These are phyloP conservation scores for Vaccinium vitisidaea DNA, from an alignment of 148 eudicot genomes.

Conservation along the genomic window DNA sequence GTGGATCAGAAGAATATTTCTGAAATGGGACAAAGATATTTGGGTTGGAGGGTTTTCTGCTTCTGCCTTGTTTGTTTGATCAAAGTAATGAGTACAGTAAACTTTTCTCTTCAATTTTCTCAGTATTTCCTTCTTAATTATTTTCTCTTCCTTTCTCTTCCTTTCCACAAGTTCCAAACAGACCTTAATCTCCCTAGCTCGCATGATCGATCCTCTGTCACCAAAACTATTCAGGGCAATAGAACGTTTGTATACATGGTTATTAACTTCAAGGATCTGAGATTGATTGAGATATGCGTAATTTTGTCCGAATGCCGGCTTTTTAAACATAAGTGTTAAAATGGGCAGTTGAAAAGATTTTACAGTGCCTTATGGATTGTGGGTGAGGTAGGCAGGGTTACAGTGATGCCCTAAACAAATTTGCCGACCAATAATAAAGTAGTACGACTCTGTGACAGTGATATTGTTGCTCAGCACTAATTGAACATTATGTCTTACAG, in stretches of 20 bases:
- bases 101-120: too few relatives aligned
- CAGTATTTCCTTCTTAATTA: too few relatives aligned
- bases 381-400: background rate
- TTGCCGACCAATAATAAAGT: background rate
- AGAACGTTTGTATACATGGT: too few relatives aligned
- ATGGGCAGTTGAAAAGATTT: background rate
- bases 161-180: too few relatives aligned
- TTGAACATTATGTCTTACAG: background rate
- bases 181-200: background rate
- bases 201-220: background rate
- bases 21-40: background rate
- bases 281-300: background rate
- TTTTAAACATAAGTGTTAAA: background rate
- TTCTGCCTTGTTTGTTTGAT: background rate
- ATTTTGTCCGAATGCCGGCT: background rate
- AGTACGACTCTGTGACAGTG: background rate
- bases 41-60: conserved; percentile 6
- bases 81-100: too few relatives aligned
- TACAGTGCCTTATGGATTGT: background rate
- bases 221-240: too few relatives aligned
- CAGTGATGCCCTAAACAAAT: background rate
- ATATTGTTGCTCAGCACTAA: background rate
- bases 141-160: too few relatives aligned
- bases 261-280: background rate
- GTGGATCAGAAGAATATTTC: background rate